Conservation (phyloP, 108 stramenopile species). For the Stephanodiscus minutulus region DNA sequence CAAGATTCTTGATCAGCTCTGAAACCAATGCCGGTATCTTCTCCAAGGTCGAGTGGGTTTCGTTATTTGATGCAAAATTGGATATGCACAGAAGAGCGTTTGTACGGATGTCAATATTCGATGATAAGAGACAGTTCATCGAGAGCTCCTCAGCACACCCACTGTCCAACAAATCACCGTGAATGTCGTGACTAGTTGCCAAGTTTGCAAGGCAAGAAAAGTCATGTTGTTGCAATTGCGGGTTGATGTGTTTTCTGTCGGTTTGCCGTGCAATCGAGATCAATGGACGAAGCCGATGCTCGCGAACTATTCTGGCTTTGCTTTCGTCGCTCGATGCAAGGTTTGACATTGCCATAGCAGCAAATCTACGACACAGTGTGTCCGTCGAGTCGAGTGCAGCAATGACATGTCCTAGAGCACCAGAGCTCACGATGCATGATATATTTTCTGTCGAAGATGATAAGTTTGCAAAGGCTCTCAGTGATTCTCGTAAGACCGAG, state of each 20-base stretch:
- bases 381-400: slow-evolving; percentile 69
- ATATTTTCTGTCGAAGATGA: slow-evolving; percentile 79
- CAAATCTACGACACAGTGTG: slow-evolving; percentile 76
- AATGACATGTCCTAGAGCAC: slow-evolving; percentile 64
- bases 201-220: slow-evolving; percentile 76
- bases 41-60: slow-evolving; percentile 51
- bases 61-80: slow-evolving; percentile 69
- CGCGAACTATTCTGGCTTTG: slow-evolving; percentile 68
- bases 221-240: slow-evolving; percentile 76
- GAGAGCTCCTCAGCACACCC: slow-evolving; percentile 52
- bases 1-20: slow-evolving; percentile 30
- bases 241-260: slow-evolving; percentile 55
- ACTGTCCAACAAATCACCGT: slow-evolving; percentile 52
- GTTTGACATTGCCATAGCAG: slow-evolving; percentile 84
- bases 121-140: slow-evolving; percentile 53
- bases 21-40: slow-evolving; percentile 6
- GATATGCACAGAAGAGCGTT: slow-evolving; percentile 66
- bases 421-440: slow-evolving; percentile 64
- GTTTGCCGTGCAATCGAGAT: slow-evolving; percentile 21
- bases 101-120: slow-evolving; percentile 72
- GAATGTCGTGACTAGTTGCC: slow-evolving; percentile 62
- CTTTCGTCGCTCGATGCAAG: slow-evolving; percentile 61
- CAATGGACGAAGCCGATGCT: slow-evolving; percentile 65
- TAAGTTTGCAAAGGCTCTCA: slow-evolving; percentile 77
- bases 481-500: slow-evolving; percentile 78